A percentile compares a stretch with the other conserved stretches of the same genome.
These are phyloP conservation scores for Paramecium primaurelia DNA, from an alignment of 73 alveolate genomes.

Conservation along the genomic window DNA sequence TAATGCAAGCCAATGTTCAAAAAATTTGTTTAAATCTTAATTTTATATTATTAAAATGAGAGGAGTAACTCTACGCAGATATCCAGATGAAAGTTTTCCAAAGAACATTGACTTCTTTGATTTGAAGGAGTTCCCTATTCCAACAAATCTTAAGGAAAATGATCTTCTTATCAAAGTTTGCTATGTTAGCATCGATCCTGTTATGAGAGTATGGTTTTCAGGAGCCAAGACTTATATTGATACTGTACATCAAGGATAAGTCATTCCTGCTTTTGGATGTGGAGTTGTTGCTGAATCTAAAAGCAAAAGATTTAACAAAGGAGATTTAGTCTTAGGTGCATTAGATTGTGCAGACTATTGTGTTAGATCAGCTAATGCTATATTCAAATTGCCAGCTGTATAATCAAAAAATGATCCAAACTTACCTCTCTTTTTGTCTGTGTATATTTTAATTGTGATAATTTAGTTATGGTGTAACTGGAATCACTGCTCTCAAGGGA, in stretches of 20 bases:
- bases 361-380: constrained; percentile 34
- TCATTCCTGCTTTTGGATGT: constrained; percentile 51
- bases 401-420: background rate
- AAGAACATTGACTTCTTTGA: background rate
- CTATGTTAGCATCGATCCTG: constrained; percentile 49
- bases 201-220: constrained; percentile 62
- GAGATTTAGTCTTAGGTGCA: constrained; percentile 33
- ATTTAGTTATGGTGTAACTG: constrained; percentile 47
- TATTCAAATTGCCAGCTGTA: constrained; percentile 31
- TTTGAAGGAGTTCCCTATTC: background rate
- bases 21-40: background rate
- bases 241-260: constrained; percentile 40
- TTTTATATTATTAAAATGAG: background rate
- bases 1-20: background rate
- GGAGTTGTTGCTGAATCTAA: constrained; percentile 36
- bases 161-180: constrained; percentile 34
- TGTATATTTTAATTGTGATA: background rate
- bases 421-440: constrained; percentile 24
- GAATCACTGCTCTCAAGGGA: constrained; percentile 35
- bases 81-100: constrained; percentile 26
- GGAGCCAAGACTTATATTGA: constrained; percentile 56
- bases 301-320: constrained; percentile 19
- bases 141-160: constrained; percentile 15
- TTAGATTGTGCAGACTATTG: constrained; percentile 38
- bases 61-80: background rate